These are phyloP conservation scores for Colletotrichum truncatum DNA, from an alignment of 2,329 filamentous ascomycete species.

Conservation along the genomic window DNA sequence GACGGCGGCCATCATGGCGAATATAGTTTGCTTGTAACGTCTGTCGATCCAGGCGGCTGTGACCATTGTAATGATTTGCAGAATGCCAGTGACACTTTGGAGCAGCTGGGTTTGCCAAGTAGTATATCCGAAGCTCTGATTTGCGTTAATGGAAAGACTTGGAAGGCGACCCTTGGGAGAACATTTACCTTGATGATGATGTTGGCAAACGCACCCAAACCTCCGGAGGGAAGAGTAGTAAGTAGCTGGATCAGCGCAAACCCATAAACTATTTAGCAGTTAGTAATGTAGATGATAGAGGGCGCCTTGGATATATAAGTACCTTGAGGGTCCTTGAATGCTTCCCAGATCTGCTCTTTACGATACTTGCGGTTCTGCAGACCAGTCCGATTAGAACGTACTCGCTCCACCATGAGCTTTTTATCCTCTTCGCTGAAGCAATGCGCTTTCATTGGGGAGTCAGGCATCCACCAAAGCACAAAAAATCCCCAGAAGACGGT, in stretches of 20 bases:
- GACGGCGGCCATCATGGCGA: slow-evolving; percentile 72
- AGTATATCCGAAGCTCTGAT: slow-evolving; percentile 66
- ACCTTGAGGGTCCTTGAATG: slow-evolving; percentile 42
- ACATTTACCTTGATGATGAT: slow-evolving; percentile 69
- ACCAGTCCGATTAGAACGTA: slow-evolving; percentile 48
- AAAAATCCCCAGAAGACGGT: slow-evolving; percentile 45
- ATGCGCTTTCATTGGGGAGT: slow-evolving; percentile 59
- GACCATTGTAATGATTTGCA: slow-evolving; percentile 76
- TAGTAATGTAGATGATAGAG: neutral
- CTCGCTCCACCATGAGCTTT: slow-evolving; percentile 44
- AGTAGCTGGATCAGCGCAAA: slow-evolving; percentile 73
- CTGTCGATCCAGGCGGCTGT: slow-evolving; percentile 73
- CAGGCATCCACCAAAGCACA: slow-evolving; percentile 53
- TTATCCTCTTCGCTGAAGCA: slow-evolving; percentile 55
- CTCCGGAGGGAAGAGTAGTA: slow-evolving; percentile 78
- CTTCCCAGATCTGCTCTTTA: slow-evolving; percentile 46
- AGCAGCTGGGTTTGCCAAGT: slow-evolving; percentile 76
- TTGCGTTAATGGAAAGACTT: no score
- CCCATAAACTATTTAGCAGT: slow-evolving; percentile 53
- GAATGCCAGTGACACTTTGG: slow-evolving; percentile 77
- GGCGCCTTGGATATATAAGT: neutral
- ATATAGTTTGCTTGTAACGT: slow-evolving; percentile 72
- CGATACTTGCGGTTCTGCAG: slow-evolving; percentile 45
- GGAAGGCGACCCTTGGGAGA: neutral
- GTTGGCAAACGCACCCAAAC: slow-evolving; percentile 77